Base-by-base conservation (phyloP, 305 asterid genomes). In the Fraxinus sp. region DNA sequence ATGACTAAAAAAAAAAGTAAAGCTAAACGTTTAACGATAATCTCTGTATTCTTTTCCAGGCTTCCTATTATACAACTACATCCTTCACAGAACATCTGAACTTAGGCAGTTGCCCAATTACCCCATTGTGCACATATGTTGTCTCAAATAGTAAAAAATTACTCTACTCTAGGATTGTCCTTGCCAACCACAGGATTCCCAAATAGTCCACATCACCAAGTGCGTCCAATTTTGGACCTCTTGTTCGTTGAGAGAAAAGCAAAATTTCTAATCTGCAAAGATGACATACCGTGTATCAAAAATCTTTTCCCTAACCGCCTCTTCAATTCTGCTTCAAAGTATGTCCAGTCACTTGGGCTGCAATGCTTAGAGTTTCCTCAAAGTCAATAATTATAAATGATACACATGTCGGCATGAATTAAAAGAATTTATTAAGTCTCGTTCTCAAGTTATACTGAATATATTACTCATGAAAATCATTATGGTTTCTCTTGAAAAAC, bases 331-430 rank as follows among this genome's bases (percentile, higher is more conserved):
- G 94, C 92, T 90, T 95, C 96, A 82, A 91, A 93, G 84, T 95
- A 93, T 26, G 91, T 90, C 98, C 99, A 96, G 85, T 96, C 98
- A 84, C 91, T 86, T 37, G 98, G 97, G 92, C 99, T 96, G 94
- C 89, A 91, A 74, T 26, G 81, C 55, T 68, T 85, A 83, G 86
- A 83, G 76, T 36, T 85, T 73, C 86, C 84, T 83, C 78, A 85
- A 81, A 72, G 82, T 66, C 79, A 83, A 78, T 77, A 81, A 79
- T 30, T 13, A 77, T 14, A 8, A 77, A 10, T 57, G 7, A 36
- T 49, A 32, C 32, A 4, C 33, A 66, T 39, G 77, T 77, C 39
- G 14, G 68, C 46, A 80, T 14, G 79, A 64, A 28, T 7, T 77
- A 26, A 78, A 71, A 75, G 7, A 71, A 59, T 20, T 14, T 2